Evolutionary conservation across 768 basidiomycete genomes (phyloP).

Genomic region (Boletellus sp.): DNA sequence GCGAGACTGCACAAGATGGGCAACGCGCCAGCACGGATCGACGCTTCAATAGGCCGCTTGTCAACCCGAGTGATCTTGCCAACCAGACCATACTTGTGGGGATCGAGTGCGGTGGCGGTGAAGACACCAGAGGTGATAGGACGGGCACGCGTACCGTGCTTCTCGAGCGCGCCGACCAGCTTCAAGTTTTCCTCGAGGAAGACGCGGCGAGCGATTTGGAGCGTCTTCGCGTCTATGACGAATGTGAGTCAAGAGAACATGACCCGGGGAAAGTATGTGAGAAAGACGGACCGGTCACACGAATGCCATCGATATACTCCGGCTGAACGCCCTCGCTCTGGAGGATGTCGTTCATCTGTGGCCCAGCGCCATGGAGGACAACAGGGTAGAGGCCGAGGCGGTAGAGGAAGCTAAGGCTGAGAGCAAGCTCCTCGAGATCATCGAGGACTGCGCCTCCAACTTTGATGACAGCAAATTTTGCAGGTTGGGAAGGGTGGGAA

Average conservation of each 20-base stretch:
- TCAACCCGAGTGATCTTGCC: conserved; percentile 94
- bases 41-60: conserved; percentile 94
- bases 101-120: conserved; percentile 93
- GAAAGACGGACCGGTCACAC: conserved; percentile 75
- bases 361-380: conserved; percentile 93
- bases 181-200: conserved; percentile 98
- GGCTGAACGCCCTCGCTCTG: conserved; percentile 91
- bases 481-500: conserved; percentile 82
- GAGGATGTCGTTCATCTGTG: conserved; percentile 91
- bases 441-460: conserved; percentile 94
- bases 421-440: conserved; percentile 88
- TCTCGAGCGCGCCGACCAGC: conserved; percentile 89
- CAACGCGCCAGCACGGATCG: conserved; percentile 92
- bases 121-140: conserved; percentile 98
- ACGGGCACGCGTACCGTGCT: conserved; percentile 92
- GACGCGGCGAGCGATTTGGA: conserved; percentile 90
- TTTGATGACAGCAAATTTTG: conserved; percentile 97
- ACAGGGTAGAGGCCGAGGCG: conserved; percentile 97
- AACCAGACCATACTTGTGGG: conserved; percentile 91
- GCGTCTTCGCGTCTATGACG: conserved; percentile 79
- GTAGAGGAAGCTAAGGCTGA: conserved; percentile 94
- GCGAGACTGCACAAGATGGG: conserved; percentile 95
- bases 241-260: background rate
- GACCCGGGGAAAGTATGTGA: background rate
- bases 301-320: conserved; percentile 96